These are phyloP conservation scores for Sporisorium graminicola DNA, from an alignment of 1,284 basidiomycete genomes.

Conservation along the genomic window DNA sequence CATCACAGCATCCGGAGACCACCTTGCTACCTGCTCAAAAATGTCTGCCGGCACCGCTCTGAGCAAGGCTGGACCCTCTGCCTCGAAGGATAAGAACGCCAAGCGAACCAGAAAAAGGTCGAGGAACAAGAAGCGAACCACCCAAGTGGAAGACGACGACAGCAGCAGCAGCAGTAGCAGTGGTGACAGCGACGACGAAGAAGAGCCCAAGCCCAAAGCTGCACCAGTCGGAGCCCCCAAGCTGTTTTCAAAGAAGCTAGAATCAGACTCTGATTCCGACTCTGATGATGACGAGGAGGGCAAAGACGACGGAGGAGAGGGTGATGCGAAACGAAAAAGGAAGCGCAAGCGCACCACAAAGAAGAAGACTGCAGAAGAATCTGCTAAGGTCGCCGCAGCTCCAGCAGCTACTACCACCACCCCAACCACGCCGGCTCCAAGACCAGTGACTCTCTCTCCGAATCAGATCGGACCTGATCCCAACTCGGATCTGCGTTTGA, in stretches of 20 bases:
- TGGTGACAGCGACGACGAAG: conserved; percentile 36
- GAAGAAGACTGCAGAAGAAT: conserved; percentile 14
- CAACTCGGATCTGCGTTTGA: conserved; percentile 34
- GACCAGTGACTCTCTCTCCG: conserved; percentile 5
- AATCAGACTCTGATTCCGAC: conserved; percentile 12
- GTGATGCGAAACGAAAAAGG: conserved; percentile 42
- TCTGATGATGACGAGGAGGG: conserved; percentile 16
- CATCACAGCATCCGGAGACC: background rate
- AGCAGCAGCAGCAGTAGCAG: conserved; percentile 28
- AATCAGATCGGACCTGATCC: conserved; percentile 44
- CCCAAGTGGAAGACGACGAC: conserved; percentile 34
- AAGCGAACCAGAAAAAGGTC: conserved; percentile 36
- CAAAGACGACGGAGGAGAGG: conserved; percentile 15
- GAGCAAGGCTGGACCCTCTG: conserved; percentile 23
- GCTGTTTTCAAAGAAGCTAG: background rate
- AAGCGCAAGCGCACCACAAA: conserved; percentile 46
- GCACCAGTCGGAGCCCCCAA: background rate
- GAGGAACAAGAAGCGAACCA: conserved; percentile 46
- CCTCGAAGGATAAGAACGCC: conserved; percentile 26
- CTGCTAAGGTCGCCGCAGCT: background rate
- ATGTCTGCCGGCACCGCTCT: conserved; percentile 11
- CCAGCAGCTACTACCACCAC: background rate
- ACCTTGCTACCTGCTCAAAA: background rate
- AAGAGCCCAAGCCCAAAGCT: conserved; percentile 8
- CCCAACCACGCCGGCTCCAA: conserved; percentile 3